phyloP scores from a whole-genome alignment of 1,139 yeast species.

The Geotrichum macrosporum region DNA sequence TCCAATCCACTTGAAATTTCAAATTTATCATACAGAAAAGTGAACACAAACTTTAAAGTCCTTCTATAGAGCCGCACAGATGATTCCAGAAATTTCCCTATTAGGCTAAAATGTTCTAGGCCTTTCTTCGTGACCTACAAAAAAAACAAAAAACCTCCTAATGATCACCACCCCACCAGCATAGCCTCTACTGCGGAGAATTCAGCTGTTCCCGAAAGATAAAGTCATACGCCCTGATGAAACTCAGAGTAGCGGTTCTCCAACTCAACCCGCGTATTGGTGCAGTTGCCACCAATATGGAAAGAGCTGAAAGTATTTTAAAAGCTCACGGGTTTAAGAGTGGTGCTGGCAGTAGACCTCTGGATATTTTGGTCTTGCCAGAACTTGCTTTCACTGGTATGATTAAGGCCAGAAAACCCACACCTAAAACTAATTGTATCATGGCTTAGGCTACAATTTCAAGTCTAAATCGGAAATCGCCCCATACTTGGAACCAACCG shows the following conservation, averaged over 20 bases:
- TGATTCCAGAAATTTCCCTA: neutral
- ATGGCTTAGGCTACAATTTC: conserved; percentile 69
- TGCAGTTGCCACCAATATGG: conserved; percentile 51
- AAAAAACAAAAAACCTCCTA: no score
- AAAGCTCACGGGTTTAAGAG: conserved; percentile 18
- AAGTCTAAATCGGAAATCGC: conserved; percentile 47
- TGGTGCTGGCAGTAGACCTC: neutral
- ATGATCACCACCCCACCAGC: no score
- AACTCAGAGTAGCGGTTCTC: conserved; percentile 56
- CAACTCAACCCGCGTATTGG: conserved; percentile 69
- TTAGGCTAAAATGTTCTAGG: no score
- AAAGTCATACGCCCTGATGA: no score
- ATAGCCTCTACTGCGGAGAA: no score
- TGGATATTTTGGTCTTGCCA: conserved; percentile 64
- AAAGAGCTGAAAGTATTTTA: conserved; percentile 46
- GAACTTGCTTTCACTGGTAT: conserved; percentile 75
- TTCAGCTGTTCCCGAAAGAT: no score
- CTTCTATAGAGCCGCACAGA: neutral
- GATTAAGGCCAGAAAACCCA: neutral
- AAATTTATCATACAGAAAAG: no score
- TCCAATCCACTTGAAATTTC: neutral
- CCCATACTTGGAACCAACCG: conserved; percentile 54
- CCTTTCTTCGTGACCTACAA: no score
- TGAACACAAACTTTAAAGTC: neutral
- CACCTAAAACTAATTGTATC: no score